phyloP scores from a whole-genome alignment of 306 rosid species.

The Vigna unguiculata region DNA sequence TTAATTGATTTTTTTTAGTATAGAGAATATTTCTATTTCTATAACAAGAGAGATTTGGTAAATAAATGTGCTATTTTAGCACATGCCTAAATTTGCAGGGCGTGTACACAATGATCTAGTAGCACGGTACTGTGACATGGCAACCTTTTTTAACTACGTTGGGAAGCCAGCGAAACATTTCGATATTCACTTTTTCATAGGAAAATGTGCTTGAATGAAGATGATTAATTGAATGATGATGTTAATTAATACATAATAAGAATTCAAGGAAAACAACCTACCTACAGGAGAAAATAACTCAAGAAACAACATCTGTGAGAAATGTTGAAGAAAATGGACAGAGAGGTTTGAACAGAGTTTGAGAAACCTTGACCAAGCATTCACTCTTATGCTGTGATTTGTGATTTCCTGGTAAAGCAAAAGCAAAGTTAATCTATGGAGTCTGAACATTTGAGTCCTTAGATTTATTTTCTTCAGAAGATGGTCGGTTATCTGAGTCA shows the following conservation, averaged over 20 bases:
- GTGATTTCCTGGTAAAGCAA: conserved; percentile 51
- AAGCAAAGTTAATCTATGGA: conserved; percentile 59
- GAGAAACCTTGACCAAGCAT: conserved; percentile 54
- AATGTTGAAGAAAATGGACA: conserved; percentile 57
- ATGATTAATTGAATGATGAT: conserved; percentile 64
- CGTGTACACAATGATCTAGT: too few relatives aligned
- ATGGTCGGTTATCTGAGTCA: conserved; percentile 97
- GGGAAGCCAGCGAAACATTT: too few relatives aligned
- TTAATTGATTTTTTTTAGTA: too few relatives aligned
- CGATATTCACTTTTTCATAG: too few relatives aligned
- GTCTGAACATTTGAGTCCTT: conserved; percentile 87
- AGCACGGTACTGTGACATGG: too few relatives aligned
- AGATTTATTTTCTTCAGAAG: conserved; percentile 94
- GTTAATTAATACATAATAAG: conserved; percentile 66
- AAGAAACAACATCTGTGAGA: conserved; percentile 46
- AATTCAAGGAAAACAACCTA: conserved; percentile 54
- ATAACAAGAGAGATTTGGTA: too few relatives aligned
- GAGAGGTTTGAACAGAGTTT: conserved; percentile 50
- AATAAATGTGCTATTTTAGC: too few relatives aligned
- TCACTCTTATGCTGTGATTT: conserved; percentile 51
- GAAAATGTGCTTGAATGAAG: conserved; percentile 48
- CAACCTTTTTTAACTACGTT: too few relatives aligned
- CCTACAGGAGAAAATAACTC: conserved; percentile 44
- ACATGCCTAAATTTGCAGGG: too few relatives aligned
- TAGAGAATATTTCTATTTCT: too few relatives aligned